Evolutionary conservation across 2,329 filamentous ascomycete genomes (phyloP).

Genomic region (Cadophora malorum): DNA sequence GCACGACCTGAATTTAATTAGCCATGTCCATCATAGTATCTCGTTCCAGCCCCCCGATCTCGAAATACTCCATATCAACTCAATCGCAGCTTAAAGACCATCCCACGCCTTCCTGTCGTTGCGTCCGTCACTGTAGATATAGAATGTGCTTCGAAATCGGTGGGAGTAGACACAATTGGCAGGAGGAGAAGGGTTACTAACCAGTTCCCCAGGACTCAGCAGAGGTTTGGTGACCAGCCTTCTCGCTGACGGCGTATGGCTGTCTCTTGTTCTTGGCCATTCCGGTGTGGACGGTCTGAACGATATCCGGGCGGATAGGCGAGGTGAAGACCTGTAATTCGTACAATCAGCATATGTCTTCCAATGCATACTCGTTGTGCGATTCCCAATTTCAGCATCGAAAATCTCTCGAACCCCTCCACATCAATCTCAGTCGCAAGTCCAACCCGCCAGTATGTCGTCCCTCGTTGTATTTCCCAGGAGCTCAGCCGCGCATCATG

Average conservation of each 20-base stretch:
- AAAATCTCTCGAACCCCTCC: conserved; percentile 6
- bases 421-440: conserved; percentile 19
- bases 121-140: not conserved
- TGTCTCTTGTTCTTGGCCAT: conserved; percentile 99
- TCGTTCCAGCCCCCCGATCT: conserved; percentile 7
- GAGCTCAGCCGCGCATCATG: conserved; percentile 15
- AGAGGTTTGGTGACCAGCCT: conserved; percentile 99
- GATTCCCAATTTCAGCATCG: conserved; percentile 25
- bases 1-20: conserved; percentile 75
- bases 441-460: not conserved
- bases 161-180: not conserved
- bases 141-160: not conserved
- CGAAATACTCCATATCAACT: no score
- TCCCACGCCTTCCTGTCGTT: no score
- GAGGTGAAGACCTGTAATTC: conserved; percentile 79
- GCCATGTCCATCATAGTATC: conserved; percentile 29
- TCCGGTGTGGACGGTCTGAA: conserved; percentile 94
- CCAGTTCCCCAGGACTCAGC: conserved; percentile 99
- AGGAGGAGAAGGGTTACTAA: conserved; percentile 57
- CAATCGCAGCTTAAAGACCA: no score
- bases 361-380: not conserved
- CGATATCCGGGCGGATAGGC: conserved; percentile 98
- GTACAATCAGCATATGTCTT: conserved; percentile 38
- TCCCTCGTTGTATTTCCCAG: not conserved
- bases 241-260: conserved; percentile 99